Evolutionary conservation across 2,329 filamentous ascomycete genomes (phyloP).

Genomic region (Trichoderma sp.): DNA sequence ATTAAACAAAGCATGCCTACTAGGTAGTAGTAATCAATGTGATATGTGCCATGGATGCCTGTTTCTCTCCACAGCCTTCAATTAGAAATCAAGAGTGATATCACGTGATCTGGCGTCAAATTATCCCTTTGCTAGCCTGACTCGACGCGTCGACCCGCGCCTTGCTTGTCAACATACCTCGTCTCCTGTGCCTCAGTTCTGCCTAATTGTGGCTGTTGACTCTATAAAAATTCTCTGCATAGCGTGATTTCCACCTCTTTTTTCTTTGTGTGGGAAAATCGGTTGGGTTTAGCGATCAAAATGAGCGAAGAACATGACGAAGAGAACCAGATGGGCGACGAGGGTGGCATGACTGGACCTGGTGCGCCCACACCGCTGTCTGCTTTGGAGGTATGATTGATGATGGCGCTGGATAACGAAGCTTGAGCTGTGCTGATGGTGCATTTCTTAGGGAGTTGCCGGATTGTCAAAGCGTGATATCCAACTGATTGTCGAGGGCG

Average conservation of each 20-base stretch:
- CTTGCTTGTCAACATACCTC: slow-evolving; percentile 25
- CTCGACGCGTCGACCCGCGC: slow-evolving; percentile 37
- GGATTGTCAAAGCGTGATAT: slow-evolving; percentile 95
- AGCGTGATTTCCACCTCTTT: neutral
- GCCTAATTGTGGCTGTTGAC: slow-evolving; percentile 1
- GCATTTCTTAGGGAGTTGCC: slow-evolving; percentile 65
- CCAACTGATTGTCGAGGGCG: slow-evolving; percentile 85
- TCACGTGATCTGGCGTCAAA: slow-evolving; percentile 41
- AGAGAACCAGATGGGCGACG: slow-evolving; percentile 62
- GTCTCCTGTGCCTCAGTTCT: slow-evolving; percentile 21
- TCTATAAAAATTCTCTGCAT: neutral
- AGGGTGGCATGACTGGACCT: slow-evolving; percentile 71
- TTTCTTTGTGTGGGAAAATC: neutral
- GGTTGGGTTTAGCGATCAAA: slow-evolving; percentile 6
- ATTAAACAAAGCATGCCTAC: neutral
- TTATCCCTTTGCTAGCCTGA: slow-evolving; percentile 26
- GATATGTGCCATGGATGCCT: neutral
- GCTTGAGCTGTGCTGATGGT: neutral
- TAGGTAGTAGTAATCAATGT: too few species aligned
- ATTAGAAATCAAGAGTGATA: neutral
- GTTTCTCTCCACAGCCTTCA: neutral
- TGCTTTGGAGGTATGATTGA: slow-evolving; percentile 72
- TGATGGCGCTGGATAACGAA: neutral
- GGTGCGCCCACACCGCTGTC: slow-evolving; percentile 89
- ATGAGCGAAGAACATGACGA: slow-evolving; percentile 63